Evolutionary conservation across 192 early-diverging fungal species (phyloP).

Genomic region (Backusella tuberculispora): DNA sequence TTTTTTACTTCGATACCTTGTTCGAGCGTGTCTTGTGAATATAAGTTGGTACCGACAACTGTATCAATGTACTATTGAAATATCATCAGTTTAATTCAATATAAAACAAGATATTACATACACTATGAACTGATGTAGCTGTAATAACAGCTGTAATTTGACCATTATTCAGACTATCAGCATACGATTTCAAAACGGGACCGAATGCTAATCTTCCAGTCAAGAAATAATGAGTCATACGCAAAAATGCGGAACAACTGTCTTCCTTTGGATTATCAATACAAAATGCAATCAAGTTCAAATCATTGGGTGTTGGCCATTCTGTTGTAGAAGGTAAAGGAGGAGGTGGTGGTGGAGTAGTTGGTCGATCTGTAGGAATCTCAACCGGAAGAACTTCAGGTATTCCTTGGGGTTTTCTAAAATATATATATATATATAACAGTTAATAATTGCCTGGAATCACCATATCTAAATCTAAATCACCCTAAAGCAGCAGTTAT

Average conservation of each 20-base stretch:
- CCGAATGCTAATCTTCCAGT: neutral
- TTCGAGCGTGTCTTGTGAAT: neutral
- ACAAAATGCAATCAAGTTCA: neutral
- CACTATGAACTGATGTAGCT: neutral
- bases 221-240: neutral
- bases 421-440: neutral
- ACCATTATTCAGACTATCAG: neutral
- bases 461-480: neutral
- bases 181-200: neutral
- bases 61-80: neutral
- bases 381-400: neutral
- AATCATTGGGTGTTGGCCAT: neutral
- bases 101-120: neutral
- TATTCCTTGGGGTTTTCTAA: neutral
- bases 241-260: neutral
- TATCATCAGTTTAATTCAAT: neutral
- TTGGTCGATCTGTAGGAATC: neutral
- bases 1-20: neutral
- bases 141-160: neutral
- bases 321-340: neutral
- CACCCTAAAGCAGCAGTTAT: neutral
- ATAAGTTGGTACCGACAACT: neutral
- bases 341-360: neutral
- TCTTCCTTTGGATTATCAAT: neutral
- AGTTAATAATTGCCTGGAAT: neutral